Evolutionary conservation across 768 basidiomycete genomes (phyloP).

Genomic region (Collybiopsis confluens): DNA sequence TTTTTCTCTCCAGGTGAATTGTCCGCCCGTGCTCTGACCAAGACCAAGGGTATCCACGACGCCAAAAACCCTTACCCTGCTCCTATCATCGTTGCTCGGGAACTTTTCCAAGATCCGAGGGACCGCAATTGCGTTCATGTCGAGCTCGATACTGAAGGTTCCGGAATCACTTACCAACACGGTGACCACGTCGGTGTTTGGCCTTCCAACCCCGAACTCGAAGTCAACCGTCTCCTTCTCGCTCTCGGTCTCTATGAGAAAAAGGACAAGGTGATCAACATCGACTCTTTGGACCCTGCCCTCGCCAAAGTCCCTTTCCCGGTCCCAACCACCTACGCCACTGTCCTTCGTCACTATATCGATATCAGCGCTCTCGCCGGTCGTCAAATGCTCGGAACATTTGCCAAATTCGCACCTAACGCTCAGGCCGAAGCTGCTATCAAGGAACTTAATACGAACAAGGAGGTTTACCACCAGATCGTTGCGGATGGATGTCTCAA

Average conservation of each 20-base stretch:
- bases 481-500: conserved; percentile 83
- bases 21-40: conserved; percentile 89
- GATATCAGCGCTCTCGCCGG: conserved; percentile 94
- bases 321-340: conserved; percentile 89
- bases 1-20: conserved; percentile 67
- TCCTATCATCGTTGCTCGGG: conserved; percentile 69
- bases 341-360: conserved; percentile 94
- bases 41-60: conserved; percentile 94
- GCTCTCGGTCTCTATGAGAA: conserved; percentile 81
- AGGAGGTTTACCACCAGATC: conserved; percentile 78
- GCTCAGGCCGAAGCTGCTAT: conserved; percentile 72
- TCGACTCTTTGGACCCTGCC: conserved; percentile 96
- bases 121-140: conserved; percentile 93
- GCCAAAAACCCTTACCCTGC: conserved; percentile 96
- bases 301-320: conserved; percentile 99
- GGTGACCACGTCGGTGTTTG: conserved; percentile 98
- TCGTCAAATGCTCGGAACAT: conserved; percentile 84
- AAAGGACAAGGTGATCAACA: conserved; percentile 79
- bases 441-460: conserved; percentile 76
- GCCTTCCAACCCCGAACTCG: conserved; percentile 91
- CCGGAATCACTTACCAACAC: conserved; percentile 97
- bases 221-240: conserved; percentile 85
- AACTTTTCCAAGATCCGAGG: conserved; percentile 72
- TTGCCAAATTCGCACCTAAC: conserved; percentile 86
- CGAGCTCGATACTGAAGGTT: conserved; percentile 91